A percentile compares a stretch with the other conserved stretches of the same genome.
These are phyloP conservation scores for Candida chauliodis DNA, from an alignment of 805 yeast species.

Conservation along the genomic window DNA sequence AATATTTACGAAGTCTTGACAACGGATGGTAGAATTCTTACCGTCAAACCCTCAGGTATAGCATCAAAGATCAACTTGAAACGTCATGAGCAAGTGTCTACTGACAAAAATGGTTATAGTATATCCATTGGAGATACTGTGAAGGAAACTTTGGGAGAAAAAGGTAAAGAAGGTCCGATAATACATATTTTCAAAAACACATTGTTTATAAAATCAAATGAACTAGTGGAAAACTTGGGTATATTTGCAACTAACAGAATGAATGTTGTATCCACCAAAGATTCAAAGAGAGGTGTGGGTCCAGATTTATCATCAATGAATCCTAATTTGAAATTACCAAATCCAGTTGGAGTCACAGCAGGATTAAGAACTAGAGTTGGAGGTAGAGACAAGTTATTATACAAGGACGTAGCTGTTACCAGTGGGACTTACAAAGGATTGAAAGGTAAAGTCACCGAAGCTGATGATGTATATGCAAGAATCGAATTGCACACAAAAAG, in stretches of 20 bases:
- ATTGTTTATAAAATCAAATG: constrained; percentile 77
- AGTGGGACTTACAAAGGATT: constrained; percentile 95
- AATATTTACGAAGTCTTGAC: constrained; percentile 77
- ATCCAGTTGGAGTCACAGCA: constrained; percentile 35
- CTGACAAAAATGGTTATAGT: constrained; percentile 82
- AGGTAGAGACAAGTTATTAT: constrained; percentile 79
- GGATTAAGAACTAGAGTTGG: constrained; percentile 49
- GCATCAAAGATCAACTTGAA: constrained; percentile 66
- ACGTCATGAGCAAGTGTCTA: constrained; percentile 72
- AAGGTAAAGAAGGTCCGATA: constrained; percentile 80
- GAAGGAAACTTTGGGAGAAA: constrained; percentile 66
- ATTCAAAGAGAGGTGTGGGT: constrained; percentile 53
- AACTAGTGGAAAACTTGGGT: constrained; percentile 81
- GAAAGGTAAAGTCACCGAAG: constrained; percentile 89
- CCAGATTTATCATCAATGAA: constrained; percentile 83
- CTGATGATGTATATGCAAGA: constrained; percentile 87
- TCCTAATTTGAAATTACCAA: constrained; percentile 69
- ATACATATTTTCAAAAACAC: constrained; percentile 79
- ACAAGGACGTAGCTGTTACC: constrained; percentile 80
- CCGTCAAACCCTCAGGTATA: constrained; percentile 77
- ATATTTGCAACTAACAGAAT: constrained; percentile 77
- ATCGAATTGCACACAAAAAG: constrained; percentile 91
- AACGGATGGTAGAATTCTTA: constrained; percentile 73
- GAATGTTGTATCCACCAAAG: constrained; percentile 81
- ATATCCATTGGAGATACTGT: constrained; percentile 89